phyloP scores from a whole-genome alignment of 164 flowering plant species.

The Kingdonia uniflora region DNA sequence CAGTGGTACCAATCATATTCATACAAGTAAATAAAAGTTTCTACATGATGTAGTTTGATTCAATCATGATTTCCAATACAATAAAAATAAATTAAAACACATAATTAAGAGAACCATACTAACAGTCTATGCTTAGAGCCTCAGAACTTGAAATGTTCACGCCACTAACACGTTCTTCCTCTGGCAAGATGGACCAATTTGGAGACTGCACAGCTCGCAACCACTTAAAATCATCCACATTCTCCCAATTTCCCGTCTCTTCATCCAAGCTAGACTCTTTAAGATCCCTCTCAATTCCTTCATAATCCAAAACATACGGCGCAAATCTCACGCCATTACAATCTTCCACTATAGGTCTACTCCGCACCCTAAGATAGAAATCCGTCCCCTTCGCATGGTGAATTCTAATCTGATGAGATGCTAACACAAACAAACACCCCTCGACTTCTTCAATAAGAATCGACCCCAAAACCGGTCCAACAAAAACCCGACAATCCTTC shows the following conservation, averaged over 20 bases:
- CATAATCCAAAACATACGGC: slow-evolving; percentile 55
- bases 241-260: slow-evolving; percentile 79
- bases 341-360: slow-evolving; percentile 85
- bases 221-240: slow-evolving; percentile 95
- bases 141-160: slow-evolving; percentile 24
- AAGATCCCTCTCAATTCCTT: slow-evolving; percentile 63
- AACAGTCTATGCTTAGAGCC: slow-evolving; percentile 3
- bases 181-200: slow-evolving; percentile 79
- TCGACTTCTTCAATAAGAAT: slow-evolving; percentile 78
- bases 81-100: too few species aligned
- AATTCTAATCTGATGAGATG: slow-evolving; percentile 93
- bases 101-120: too few species aligned
- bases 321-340: slow-evolving; percentile 66
- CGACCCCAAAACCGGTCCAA: slow-evolving; percentile 75
- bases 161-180: slow-evolving; percentile 37
- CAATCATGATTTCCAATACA: too few species aligned
- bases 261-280: slow-evolving; percentile 48
- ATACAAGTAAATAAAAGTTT: too few species aligned
- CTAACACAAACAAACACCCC: slow-evolving; percentile 56
- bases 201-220: slow-evolving; percentile 79
- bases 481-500: slow-evolving; percentile 51
- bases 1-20: too few species aligned
- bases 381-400: slow-evolving; percentile 56
- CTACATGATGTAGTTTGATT: too few species aligned
- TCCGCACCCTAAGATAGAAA: slow-evolving; percentile 73